Percentiles rank a stretch among this genome's conserved stretches.
These are phyloP conservation scores for Lasiosphaeria ovina DNA, from an alignment of 495 filamentous ascomycete species.

Conservation along the genomic window DNA sequence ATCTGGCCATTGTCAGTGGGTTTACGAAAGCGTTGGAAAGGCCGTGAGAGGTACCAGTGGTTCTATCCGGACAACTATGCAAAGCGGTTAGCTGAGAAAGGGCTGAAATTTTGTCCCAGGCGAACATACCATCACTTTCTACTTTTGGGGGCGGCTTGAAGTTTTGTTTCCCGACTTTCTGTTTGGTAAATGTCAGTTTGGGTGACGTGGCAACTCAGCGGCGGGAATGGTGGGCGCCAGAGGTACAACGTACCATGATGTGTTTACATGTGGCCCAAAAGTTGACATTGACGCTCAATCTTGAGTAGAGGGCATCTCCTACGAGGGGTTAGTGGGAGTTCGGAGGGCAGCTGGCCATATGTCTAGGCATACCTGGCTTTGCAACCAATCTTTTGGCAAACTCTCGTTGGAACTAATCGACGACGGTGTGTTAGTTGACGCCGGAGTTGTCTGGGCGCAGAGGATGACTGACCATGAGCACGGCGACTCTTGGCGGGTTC, in stretches of 20 bases:
- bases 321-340: conserved; percentile 57
- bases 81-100: conserved; percentile 7
- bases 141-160: conserved; percentile 92
- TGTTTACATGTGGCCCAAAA: conserved; percentile 89
- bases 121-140: conserved; percentile 72
- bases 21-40: conserved; percentile 12
- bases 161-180: conserved; percentile 88
- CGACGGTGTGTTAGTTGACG: conserved; percentile 4
- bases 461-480: conserved; percentile 73
- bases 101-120: conserved; percentile 20
- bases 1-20: conserved; percentile 65
- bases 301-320: conserved; percentile 80
- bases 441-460: not conserved
- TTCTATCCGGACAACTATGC: conserved; percentile 30
- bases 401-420: conserved; percentile 32
- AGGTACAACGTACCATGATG: conserved; percentile 52
- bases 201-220: too few species aligned
- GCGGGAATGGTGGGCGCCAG: too few species aligned
- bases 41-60: conserved; percentile 17
- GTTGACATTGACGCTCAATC: conserved; percentile 86
- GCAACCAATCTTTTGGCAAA: conserved; percentile 35
- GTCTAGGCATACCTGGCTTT: conserved; percentile 23
- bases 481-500: conserved; percentile 68
- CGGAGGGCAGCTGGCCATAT: conserved; percentile 29
- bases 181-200: conserved; percentile 12